Percentiles rank a stretch among this genome's conserved stretches.
These are phyloP conservation scores for Plasmopara halstedii DNA, from an alignment of 352 stramenopile genomes.

Conservation along the genomic window DNA sequence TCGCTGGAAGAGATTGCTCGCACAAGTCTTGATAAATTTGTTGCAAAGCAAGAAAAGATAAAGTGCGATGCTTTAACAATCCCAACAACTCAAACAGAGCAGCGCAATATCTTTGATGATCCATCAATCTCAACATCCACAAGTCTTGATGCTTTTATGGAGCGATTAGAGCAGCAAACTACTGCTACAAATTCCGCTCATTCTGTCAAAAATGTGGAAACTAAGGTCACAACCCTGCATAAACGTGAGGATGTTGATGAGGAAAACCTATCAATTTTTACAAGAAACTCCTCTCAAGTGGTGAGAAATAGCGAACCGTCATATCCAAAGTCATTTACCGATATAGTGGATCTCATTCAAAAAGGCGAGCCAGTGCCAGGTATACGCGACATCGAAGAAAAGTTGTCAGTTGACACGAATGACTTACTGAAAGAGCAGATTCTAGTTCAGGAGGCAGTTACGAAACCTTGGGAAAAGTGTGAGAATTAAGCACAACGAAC, in stretches of 20 bases:
- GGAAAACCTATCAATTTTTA: conserved; percentile 21
- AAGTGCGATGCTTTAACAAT: background rate
- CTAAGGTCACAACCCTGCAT: background rate
- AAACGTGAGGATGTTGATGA: conserved; percentile 9
- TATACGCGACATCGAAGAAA: conserved; percentile 69
- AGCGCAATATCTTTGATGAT: background rate
- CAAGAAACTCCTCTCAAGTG: conserved; percentile 11
- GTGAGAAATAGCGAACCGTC: conserved; percentile 23
- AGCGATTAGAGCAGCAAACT: conserved; percentile 39
- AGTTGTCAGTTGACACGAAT: conserved; percentile 51
- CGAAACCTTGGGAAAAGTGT: conserved; percentile 43
- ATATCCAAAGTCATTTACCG: conserved; percentile 63
- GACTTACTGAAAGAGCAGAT: conserved; percentile 18
- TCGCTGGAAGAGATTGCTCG: conserved; percentile 49
- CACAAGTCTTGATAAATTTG: conserved; percentile 25
- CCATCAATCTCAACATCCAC: conserved; percentile 8
- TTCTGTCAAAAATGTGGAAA: conserved; percentile 10
- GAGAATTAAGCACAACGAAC: conserved; percentile 17
- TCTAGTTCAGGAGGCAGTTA: conserved; percentile 10
- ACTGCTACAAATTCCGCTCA: conserved; percentile 25
- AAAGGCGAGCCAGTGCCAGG: conserved; percentile 63
- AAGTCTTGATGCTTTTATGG: conserved; percentile 48
- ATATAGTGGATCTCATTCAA: conserved; percentile 70
- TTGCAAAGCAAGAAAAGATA: conserved; percentile 13
- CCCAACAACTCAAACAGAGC: conserved; percentile 1